A percentile compares a stretch with the other conserved stretches of the same genome.
These are phyloP conservation scores for Begonia masoniana DNA, from an alignment of 306 rosid species.

Conservation along the genomic window DNA sequence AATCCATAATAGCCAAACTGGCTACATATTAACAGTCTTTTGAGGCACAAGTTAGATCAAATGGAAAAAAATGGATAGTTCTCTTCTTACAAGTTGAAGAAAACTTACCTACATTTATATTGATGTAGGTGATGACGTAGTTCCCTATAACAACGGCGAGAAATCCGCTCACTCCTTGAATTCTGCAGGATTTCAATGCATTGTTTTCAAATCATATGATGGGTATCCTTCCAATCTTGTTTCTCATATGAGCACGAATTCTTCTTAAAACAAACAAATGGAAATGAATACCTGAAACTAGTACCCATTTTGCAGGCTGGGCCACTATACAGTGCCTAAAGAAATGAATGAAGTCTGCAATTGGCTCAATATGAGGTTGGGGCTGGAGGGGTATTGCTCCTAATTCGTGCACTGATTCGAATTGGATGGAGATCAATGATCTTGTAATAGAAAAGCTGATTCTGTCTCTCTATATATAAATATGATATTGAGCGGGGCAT, in stretches of 20 bases:
- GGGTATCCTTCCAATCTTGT: conserved; percentile 28
- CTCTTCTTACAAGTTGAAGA: no score
- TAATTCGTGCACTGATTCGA: not conserved
- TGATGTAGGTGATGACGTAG: conserved; percentile 73
- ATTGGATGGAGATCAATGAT: no score
- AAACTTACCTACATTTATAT: no score
- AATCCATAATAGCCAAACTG: no score
- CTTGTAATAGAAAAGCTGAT: no score
- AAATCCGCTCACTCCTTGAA: conserved; percentile 62
- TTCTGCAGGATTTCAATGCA: conserved; percentile 71
- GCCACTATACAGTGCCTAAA: conserved; percentile 77
- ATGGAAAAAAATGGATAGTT: no score
- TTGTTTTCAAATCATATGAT: conserved; percentile 58
- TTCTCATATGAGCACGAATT: not conserved
- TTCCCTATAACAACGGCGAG: conserved; percentile 66
- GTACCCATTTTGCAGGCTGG: conserved; percentile 35
- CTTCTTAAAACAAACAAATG: not conserved
- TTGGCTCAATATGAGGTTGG: conserved; percentile 67
- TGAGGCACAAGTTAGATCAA: no score
- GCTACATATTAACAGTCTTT: no score
- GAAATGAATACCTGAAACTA: not conserved
- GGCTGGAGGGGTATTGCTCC: conserved; percentile 43
- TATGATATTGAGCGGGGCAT: no score
- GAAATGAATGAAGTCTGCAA: conserved; percentile 83
- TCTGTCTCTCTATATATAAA: no score